Conservation (phyloP, 139 green algal species). For the Spirogloea muscicola region DNA sequence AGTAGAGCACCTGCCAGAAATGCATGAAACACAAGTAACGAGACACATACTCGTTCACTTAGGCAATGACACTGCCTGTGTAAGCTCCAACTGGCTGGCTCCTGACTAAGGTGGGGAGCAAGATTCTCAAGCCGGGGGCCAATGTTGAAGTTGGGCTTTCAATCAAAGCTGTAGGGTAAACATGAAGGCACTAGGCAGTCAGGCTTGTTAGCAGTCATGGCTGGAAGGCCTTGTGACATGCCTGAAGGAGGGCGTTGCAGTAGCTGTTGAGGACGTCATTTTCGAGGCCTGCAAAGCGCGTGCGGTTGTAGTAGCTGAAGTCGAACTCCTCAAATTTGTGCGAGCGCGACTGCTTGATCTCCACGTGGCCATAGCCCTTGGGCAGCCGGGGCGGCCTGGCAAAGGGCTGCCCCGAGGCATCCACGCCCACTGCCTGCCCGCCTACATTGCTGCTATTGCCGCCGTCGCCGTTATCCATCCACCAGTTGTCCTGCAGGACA, state of each 20-base stretch:
- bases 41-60: too few relatives aligned
- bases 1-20: conserved; percentile 75
- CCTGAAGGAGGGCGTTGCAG: conserved; percentile 85
- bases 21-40: too few relatives aligned
- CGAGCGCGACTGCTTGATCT: conserved; percentile 57
- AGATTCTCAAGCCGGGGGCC: background rate
- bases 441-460: too few relatives aligned
- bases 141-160: background rate
- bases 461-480: too few relatives aligned
- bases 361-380: conserved; percentile 60
- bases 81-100: background rate
- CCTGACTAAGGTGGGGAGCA: background rate
- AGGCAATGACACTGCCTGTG: background rate
- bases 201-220: background rate
- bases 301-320: conserved; percentile 75
- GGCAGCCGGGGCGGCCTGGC: conserved; percentile 61
- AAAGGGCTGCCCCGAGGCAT: too few relatives aligned
- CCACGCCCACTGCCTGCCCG: background rate
- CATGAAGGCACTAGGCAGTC: background rate
- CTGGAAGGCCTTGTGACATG: background rate
- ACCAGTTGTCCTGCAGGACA: too few relatives aligned
- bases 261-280: conserved; percentile 92
- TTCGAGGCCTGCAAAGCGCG: conserved; percentile 85
- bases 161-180: background rate
- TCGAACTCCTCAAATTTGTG: conserved; percentile 54